These are phyloP conservation scores for Phytopythium mirpurense DNA, from an alignment of 352 stramenopile species.

Conservation along the genomic window DNA sequence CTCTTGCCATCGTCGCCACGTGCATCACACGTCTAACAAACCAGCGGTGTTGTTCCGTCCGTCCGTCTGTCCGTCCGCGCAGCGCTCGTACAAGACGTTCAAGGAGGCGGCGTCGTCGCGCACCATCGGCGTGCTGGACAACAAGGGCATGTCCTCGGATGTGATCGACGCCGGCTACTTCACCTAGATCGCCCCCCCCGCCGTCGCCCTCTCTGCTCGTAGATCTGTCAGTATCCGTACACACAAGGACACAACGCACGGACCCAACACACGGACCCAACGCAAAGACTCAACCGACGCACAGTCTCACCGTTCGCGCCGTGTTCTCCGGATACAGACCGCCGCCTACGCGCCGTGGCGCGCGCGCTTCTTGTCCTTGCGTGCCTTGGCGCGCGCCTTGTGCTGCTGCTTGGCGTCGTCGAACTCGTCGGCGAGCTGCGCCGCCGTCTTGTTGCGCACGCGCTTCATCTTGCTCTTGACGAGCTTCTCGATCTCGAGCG, in stretches of 20 bases:
- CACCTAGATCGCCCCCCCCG: slow-evolving; percentile 31
- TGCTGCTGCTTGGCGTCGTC: slow-evolving; percentile 78
- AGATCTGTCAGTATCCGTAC: not conserved
- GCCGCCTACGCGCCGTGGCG: slow-evolving; percentile 24
- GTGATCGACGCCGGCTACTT: slow-evolving; percentile 86
- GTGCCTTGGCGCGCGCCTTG: slow-evolving; percentile 63
- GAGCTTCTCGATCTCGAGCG: slow-evolving; percentile 82
- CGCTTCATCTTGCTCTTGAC: slow-evolving; percentile 76
- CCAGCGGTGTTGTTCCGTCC: no score
- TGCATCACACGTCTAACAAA: no score
- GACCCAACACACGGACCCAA: no score
- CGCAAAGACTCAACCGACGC: no score
- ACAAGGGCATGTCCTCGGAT: slow-evolving; percentile 61
- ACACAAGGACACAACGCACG: not conserved
- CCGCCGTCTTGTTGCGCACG: slow-evolving; percentile 49
- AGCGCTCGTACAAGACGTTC: slow-evolving; percentile 86
- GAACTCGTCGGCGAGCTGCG: slow-evolving; percentile 58
- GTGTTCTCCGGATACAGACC: not conserved
- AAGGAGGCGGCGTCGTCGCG: slow-evolving; percentile 68
- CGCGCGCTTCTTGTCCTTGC: slow-evolving; percentile 75
- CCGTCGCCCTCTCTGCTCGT: no score
- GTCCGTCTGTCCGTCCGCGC: no score
- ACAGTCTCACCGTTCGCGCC: not conserved
- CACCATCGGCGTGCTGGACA: slow-evolving; percentile 64
- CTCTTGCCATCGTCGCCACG: no score